These are phyloP conservation scores for Candida buenavistaensis DNA, from an alignment of 1,139 yeast species.

Conservation along the genomic window DNA sequence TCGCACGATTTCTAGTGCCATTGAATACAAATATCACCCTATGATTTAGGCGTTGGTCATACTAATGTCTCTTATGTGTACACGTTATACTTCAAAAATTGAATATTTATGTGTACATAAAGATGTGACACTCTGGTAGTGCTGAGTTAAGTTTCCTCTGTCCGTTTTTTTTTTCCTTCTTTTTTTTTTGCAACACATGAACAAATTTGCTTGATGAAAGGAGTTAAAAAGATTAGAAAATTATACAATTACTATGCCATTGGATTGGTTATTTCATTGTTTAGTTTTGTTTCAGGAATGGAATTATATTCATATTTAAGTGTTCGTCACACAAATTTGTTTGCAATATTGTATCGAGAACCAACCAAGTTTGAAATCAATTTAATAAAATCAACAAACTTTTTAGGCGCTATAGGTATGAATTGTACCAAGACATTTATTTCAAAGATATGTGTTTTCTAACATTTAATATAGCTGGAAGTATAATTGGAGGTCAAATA, in stretches of 20 bases:
- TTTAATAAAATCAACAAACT: slow-evolving; percentile 27
- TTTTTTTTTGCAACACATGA: background rate
- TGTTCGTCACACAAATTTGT: slow-evolving; percentile 22
- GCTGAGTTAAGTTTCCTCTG: no score
- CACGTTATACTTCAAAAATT: no score
- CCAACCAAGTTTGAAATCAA: slow-evolving; percentile 26
- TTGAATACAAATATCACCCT: no score
- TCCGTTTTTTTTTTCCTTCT: background rate
- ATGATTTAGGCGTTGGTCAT: no score
- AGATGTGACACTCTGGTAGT: no score
- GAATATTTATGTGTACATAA: no score
- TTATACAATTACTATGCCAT: slow-evolving; percentile 15
- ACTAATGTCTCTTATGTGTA: no score
- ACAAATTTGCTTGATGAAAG: slow-evolving; percentile 3
- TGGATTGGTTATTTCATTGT: slow-evolving; percentile 20
- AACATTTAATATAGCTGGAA: slow-evolving; percentile 25
- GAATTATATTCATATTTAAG: slow-evolving; percentile 30
- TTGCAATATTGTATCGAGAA: slow-evolving; percentile 24
- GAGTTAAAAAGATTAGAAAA: slow-evolving; percentile 9
- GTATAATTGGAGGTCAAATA: slow-evolving; percentile 31
- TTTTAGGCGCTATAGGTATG: slow-evolving; percentile 35
- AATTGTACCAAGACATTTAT: slow-evolving; percentile 8
- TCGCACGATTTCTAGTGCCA: no score
- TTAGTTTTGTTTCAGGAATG: slow-evolving; percentile 31
- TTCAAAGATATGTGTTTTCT: slow-evolving; percentile 2